phyloP scores from a whole-genome alignment of 139 green algal species.

The Closterium sp. region DNA sequence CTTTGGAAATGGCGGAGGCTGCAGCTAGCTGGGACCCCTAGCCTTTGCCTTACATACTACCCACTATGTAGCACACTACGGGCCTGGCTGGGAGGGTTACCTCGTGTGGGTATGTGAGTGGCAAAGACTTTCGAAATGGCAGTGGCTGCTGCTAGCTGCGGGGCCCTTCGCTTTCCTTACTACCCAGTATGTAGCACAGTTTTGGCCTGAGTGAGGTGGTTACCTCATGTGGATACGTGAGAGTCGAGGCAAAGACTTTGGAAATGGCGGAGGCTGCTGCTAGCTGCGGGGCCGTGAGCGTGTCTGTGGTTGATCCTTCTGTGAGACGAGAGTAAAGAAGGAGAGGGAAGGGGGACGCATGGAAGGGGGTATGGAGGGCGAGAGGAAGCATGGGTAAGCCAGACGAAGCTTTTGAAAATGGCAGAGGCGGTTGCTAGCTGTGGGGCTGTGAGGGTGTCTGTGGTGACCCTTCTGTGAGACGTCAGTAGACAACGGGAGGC shows the following conservation, averaged over 20 bases:
- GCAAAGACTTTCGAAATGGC: conserved; percentile 92
- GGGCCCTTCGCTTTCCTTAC: too few species aligned
- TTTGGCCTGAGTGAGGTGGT: too few species aligned
- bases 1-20: conserved; percentile 82
- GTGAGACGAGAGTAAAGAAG: not conserved
- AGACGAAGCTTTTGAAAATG: too few species aligned
- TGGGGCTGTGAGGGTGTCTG: too few species aligned
- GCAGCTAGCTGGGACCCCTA: conserved; percentile 72
- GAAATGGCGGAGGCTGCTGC: conserved; percentile 75
- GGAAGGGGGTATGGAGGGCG: not conserved
- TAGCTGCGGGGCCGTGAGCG: conserved; percentile 65
- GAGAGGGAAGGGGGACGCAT: not conserved
- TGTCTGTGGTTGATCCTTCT: conserved; percentile 1
- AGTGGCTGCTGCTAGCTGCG: conserved; percentile 78
- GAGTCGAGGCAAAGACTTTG: conserved; percentile 90
- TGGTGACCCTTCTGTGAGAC: too few species aligned
- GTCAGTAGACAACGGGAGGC: too few species aligned
- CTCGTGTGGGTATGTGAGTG: conserved; percentile 95
- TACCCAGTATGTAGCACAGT: too few species aligned
- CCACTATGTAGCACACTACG: too few species aligned
- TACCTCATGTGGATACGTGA: conserved; percentile 96
- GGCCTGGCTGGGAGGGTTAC: conserved; percentile 40
- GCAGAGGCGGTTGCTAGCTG: too few species aligned
- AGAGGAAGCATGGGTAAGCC: too few species aligned
- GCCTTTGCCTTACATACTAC: too few species aligned